Evolutionary conservation across 148 eudicot species (phyloP), one percentile per base, ranked within the genome.

Genomic region (Dianthus caryophyllus): DNA sequence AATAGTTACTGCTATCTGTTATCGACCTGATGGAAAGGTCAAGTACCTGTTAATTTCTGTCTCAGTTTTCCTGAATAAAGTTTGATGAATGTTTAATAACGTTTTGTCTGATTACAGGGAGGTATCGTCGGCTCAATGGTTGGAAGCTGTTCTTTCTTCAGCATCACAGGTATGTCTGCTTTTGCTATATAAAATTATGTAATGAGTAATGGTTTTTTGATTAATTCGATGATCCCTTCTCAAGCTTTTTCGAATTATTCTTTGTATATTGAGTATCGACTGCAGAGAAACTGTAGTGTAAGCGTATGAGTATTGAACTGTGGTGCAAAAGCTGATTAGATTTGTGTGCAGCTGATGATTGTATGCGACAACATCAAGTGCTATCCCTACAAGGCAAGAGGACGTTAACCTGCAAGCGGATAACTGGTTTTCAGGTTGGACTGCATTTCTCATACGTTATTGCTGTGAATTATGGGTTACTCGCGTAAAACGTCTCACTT

Each of bases 1-100:
- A 60, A 94, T 94, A 20, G 90, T 94, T 13, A 90, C 97, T 72
- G 98, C 97, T 52, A 82, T 90, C 14, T 81, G 92, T 79, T 94
- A 84, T 70, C 74, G 51, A 38, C 98, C 98, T 27, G 81, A 81
- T 76, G 98, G 96, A 61, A 88, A 90, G 96, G 98, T 94, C 47
- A 26, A 60, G 20, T 49, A 71, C 26, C 51, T 9, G 58, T 29
- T 46, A 51, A 29, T 20, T 65, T 41, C 38, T 30, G 18, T 59
- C 53, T 16, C 18, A 48, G 22, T 39, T 47, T 57, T 61, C 50
- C 14, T 59, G 52, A 15, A 17, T 6, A 60, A 31, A 25, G 33
- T 55, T 6, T 67, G 27, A 20, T 29, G 5, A 13, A 44, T 18
- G 11, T 71, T 13, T 27, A 52, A 9, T 27, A 65, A 13, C 41